Base-by-base conservation (phyloP, 2,329 filamentous ascomycete genomes). In the Cladosporium sp. region DNA sequence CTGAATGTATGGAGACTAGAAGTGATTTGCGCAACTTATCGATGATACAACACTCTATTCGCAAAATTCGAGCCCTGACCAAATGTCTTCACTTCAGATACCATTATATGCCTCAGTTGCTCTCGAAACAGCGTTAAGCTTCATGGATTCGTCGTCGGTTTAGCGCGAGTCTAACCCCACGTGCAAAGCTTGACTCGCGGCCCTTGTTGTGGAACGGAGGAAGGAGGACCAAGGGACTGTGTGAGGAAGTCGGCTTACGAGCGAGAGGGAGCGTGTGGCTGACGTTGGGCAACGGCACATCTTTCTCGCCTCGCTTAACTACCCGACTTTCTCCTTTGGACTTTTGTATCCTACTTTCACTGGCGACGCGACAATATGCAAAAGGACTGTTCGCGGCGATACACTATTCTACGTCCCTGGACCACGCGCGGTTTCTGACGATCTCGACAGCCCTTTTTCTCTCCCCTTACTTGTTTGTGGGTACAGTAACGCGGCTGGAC, bases 171-270 rank as follows among this genome's bases (percentile, higher is more conserved):
- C 51, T 46, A 46, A 46, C 39, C 39, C 39, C 39, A 46, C 30
- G 34, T 13, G 32, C 13, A 34, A 53, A 54, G 51, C 51, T 54
- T 54, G 51, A 54, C 51, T 54, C 51, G 51, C 51, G 51, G 51
- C 51, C 51, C 51, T 54, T 53, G 16, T 4, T n/a, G n/a, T n/a
- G n/a, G n/a, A n/a, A n/a, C n/a, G n/a, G n/a, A n/a, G n/a, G n/a
- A n/a, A n/a, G n/a, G n/a, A n/a, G n/a, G n/a, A n/a, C n/a, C n/a
- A n/a, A n/a, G n/a, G n/a, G n/a, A 48, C 10, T 23, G n/a, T 23
- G 18, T 30, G 26, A n/a, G n/a, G 49, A 8, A 16, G 25, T 32
- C 49, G 49, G 51, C 51, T 32, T 18, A 26, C 48, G 48, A 11
- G 34, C 4, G 16, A 39, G 14, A 39, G 14, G 36, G n/a, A 46